phyloP scores from a whole-genome alignment of 108 stramenopile species.

The Cyclotella cryptica region DNA sequence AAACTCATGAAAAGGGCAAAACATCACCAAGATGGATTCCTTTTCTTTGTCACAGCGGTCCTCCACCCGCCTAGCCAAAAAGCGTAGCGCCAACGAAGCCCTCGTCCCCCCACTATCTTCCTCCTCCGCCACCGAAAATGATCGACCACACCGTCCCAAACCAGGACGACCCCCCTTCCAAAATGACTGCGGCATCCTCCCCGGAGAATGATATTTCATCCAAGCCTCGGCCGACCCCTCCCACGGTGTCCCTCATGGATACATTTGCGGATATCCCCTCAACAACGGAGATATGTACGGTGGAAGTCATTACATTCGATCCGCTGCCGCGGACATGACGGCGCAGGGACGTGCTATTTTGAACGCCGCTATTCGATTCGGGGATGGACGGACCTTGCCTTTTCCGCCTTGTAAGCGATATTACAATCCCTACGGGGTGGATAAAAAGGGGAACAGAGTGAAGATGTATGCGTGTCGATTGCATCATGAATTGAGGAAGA shows the following conservation, averaged over 20 bases:
- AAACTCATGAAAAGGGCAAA: too few species aligned
- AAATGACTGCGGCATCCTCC: constrained; percentile 85
- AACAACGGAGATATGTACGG: constrained; percentile 83
- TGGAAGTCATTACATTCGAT: constrained; percentile 77
- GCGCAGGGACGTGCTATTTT: constrained; percentile 81
- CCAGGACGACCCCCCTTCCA: constrained; percentile 52
- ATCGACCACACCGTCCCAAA: constrained; percentile 60
- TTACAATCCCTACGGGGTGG: constrained; percentile 63
- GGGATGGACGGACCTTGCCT: constrained; percentile 75
- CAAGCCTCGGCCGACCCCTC: constrained; percentile 65
- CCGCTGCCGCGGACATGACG: constrained; percentile 68
- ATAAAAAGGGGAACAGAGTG: constrained; percentile 24
- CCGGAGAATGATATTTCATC: constrained; percentile 89
- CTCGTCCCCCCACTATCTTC: background rate
- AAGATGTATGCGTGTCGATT: constrained; percentile 85
- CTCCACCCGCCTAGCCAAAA: constrained; percentile 36
- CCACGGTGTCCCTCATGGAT: constrained; percentile 78
- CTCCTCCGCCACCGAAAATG: background rate
- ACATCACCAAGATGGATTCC: background rate
- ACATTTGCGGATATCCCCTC: constrained; percentile 66
- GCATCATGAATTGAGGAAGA: constrained; percentile 68
- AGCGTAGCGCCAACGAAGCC: constrained; percentile 19
- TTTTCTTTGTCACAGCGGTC: constrained; percentile 9
- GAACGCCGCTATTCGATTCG: constrained; percentile 70
- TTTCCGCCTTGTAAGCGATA: constrained; percentile 88